Base-by-base conservation (phyloP, 2,329 filamentous ascomycete species). In the Madurella fahalii region DNA sequence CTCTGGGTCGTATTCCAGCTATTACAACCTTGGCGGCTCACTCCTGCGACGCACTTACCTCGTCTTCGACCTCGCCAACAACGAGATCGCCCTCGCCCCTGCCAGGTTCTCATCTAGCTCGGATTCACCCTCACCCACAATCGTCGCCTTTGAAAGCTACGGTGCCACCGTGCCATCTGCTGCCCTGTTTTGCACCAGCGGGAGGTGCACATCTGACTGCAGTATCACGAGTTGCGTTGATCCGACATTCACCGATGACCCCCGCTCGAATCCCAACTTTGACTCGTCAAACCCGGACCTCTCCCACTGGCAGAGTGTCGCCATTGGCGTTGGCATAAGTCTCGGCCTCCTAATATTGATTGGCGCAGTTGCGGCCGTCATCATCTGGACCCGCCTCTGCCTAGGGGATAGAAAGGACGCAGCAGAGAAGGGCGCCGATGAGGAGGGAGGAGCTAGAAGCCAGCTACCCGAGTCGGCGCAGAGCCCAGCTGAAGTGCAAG, bases 61-160 rank as follows among this genome's bases (percentile, higher is more conserved):
- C 46, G 68, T 68, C 4, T 69, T 70, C 47, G 69, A 71, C 54
- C 52, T 66, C 12, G 64, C 58, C 43, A 69, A 69, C 57, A 43
- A 54, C n/a, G 66, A 70, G 47, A 50, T 71, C 2, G 68, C 66
- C 37, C 20, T 71, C 11, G 69, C 68, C 1, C 63, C 64, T 0
- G 57, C 64, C 57, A 66, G 60, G 50, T 64, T 67, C 9, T 50
- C 52, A n/a, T 51, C 58, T 20, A 56, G 49, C 4, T 47, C 49
- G 2, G 15, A 47, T 1, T 42, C 41, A 16, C 47, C 58, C 12
- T 42, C 55, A 11, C 57, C 61, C 12, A 60, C 61, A 34, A 57
- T 71, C 9, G 58, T 68, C 9, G 31, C 63, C 4, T 71, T 71
- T 42, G 52, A 56, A 8, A 57, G 16, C 40, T 65, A 63, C 12